Base-by-base conservation (phyloP, 345 rosid genomes). In the Hirschfeldia incana region DNA sequence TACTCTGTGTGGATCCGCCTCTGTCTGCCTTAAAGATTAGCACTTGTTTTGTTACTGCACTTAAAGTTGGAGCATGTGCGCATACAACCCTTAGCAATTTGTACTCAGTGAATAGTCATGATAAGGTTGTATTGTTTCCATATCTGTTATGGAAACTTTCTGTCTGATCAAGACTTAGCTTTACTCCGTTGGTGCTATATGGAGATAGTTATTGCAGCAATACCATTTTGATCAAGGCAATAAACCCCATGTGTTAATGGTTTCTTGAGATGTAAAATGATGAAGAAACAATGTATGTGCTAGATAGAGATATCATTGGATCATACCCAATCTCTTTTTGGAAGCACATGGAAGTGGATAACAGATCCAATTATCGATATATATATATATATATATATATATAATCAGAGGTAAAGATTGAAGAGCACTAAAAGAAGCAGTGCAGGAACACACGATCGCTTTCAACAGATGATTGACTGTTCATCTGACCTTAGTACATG, bases 401-500 rank as follows among this genome's bases (percentile, higher is more conserved):
- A 15, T 17, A 8, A 33, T 9, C 57, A 34, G 34, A 74, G 49
- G 68, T 34, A 57, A 57, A 69, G 65, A 62, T 49, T 46, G 70
- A 62, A 75, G 83, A 53, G 83, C 83, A 80, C 79, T 80, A 80
- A 69, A 80, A 69, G 76, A 80, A 80, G 83, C 76, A 63, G 71
- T 69, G 69, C 79, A 74, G 69, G 83, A 80, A 70, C 51, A 69
- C 21, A 64, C 67, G 70, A 74, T 80, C 79, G 67, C 72, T 80
- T 80, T 74, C 76, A 76, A 81, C 65, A 66, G 70, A 71, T 15
- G 58, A 59, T 76, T 76, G 70, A 66, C 83, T 81, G 70, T 76
- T 81, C 49, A 34, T 76, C 74, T 76, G 83, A 80, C 83, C 83
- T 81, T 81, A 44, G 77, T 76, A 76, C 83, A 81, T 81, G 53